Evolutionary conservation across 768 basidiomycete species (phyloP).

Genomic region (Galerina sulciceps): DNA sequence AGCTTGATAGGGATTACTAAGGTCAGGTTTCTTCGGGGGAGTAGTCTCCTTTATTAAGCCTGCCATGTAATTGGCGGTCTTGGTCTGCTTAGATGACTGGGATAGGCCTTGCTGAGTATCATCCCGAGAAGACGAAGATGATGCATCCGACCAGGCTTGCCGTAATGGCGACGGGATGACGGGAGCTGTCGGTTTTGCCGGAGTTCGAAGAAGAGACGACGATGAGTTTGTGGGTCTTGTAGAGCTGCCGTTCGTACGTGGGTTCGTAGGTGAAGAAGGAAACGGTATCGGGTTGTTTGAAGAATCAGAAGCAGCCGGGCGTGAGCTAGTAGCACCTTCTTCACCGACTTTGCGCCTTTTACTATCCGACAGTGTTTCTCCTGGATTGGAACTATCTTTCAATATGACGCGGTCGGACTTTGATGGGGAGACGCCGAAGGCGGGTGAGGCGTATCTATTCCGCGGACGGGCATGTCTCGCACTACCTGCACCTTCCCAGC

Average conservation of each 20-base stretch:
- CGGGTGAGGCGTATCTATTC: conserved; percentile 76
- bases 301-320: conserved; percentile 24
- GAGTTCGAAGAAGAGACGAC: conserved; percentile 43
- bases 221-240: conserved; percentile 27
- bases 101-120: conserved; percentile 30
- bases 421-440: conserved; percentile 61
- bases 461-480: conserved; percentile 53
- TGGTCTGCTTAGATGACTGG: conserved; percentile 53
- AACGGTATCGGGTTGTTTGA: conserved; percentile 31
- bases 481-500: conserved; percentile 79
- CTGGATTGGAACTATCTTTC: conserved; percentile 38
- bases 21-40: conserved; percentile 64
- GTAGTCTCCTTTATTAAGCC: conserved; percentile 75
- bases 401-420: conserved; percentile 41
- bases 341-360: conserved; percentile 68
- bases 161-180: conserved; percentile 75
- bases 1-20: conserved; percentile 80
- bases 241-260: conserved; percentile 26
- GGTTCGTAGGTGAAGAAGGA: conserved; percentile 35
- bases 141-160: conserved; percentile 66
- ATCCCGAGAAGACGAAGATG: conserved; percentile 39
- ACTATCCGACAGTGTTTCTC: conserved; percentile 45
- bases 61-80: conserved; percentile 71
- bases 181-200: conserved; percentile 63
- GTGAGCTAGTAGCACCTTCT: conserved; percentile 38